Evolutionary conservation across 2,329 filamentous ascomycete species (phyloP), one percentile per base, ranked within the genome.

Genomic region (Leptosphaerulina australis): DNA sequence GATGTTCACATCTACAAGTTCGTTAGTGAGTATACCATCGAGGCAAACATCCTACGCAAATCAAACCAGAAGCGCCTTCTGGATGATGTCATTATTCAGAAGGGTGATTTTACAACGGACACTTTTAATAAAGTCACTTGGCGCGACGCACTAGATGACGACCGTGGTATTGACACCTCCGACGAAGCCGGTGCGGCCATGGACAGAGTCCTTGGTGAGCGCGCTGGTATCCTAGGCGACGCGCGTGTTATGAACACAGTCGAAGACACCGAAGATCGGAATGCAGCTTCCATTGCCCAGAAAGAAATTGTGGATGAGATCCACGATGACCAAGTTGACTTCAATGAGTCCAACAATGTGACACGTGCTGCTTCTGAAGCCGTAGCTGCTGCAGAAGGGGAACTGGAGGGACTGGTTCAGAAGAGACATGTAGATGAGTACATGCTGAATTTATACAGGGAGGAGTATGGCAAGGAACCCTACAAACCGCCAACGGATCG

Each of bases 61-160:
- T 91, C 91, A 10, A 95, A 94, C 44, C 94, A 99, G 74, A 99
- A 99, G 77, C 90, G 95, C 63, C 91, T 99, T 84, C 82, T 99
- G 0, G 94, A 99, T 65, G 94, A 99, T 58, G 91, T 99, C 6
- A 92, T 99, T 48, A 99, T 99, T 60, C 95, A 99, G 69, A 94
- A 97, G 70, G 94, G 94, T 56, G 91, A 93, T 60, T 99, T 99
- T 71, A 99, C 93, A 0, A 99, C 94, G 0, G 94, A 99, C 66
- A 92, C 96, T 71, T 93, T 96, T 74, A 91, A 91, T 64, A 91
- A 88, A 63, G 79, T 89, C 33, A 77, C 82, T 2, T 86, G 88
- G 40, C 81, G 83, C 28, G 88, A 90, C 53, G 86, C 89, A 40
- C 78, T 90, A 20, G 83, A 81, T 44, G 76, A 80, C 10, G 79